Evolutionary conservation across 1,284 basidiomycete species (phyloP).

Genomic region (Nidula niveotomentosa): DNA sequence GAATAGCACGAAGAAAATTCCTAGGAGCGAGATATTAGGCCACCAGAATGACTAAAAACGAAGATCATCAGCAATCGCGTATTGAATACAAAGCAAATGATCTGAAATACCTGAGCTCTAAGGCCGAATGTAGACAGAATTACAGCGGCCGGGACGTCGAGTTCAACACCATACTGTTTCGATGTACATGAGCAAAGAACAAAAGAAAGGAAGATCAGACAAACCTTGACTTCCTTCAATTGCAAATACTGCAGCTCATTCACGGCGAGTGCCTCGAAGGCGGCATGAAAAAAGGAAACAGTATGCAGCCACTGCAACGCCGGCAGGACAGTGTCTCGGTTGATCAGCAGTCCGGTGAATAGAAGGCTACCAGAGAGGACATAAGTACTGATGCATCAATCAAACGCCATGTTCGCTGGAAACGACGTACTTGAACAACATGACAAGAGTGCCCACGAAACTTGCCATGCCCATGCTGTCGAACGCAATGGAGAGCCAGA

Average conservation of each 20-base stretch:
- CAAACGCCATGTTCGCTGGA: not conserved
- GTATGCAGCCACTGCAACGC: constrained; percentile 86
- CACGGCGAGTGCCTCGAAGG: constrained; percentile 93
- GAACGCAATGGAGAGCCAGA: constrained; percentile 89
- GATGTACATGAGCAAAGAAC: not conserved
- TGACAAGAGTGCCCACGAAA: constrained; percentile 90
- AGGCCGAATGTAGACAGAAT: constrained; percentile 91
- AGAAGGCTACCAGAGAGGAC: constrained; percentile 62
- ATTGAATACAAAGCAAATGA: not conserved
- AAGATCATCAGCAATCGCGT: constrained; percentile 1
- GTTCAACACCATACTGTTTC: constrained; percentile 83
- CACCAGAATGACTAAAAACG: constrained; percentile 86
- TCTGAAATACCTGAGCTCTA: constrained; percentile 64
- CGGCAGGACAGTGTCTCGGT: constrained; percentile 80
- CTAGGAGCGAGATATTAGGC: constrained; percentile 85
- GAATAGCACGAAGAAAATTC: constrained; percentile 82
- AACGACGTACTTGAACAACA: constrained; percentile 91
- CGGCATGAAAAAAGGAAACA: constrained; percentile 98
- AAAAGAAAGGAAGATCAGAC: constrained; percentile 12
- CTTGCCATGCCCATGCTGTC: constrained; percentile 87
- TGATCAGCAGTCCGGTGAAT: constrained; percentile 95
- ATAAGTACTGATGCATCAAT: constrained; percentile 2
- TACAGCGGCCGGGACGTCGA: constrained; percentile 92
- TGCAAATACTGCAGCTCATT: constrained; percentile 96
- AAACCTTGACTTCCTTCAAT: constrained; percentile 84